phyloP scores from a whole-genome alignment of 2,329 filamentous ascomycete species.

The Diaporthe sp. region DNA sequence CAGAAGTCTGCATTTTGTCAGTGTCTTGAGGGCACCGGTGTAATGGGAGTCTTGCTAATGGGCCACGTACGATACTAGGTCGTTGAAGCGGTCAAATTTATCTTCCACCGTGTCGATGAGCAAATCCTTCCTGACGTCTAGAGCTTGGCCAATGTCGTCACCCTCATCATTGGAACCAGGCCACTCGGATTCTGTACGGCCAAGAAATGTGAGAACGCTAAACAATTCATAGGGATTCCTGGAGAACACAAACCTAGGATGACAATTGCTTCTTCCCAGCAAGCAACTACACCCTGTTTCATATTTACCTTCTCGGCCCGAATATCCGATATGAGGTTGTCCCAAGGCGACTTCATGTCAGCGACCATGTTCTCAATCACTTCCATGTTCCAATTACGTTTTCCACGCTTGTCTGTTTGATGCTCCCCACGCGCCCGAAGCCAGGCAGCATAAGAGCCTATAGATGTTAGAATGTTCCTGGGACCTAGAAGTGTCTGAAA shows the following conservation, averaged over 20 bases:
- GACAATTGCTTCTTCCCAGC: neutral
- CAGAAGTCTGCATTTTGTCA: neutral
- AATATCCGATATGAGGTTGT: neutral
- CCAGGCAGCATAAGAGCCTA: neutral
- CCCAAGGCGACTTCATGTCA: neutral
- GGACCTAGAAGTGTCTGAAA: neutral
- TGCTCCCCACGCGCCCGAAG: neutral
- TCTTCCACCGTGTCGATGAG: neutral
- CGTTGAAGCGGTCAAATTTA: neutral
- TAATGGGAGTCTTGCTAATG: too few species aligned
- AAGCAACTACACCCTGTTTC: neutral
- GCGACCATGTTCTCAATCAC: neutral
- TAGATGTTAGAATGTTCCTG: neutral
- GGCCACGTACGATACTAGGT: neutral
- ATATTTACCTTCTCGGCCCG: neutral
- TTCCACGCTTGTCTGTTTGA: fast-evolving
- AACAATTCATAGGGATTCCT: neutral
- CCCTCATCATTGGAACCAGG: neutral
- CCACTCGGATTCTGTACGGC: neutral
- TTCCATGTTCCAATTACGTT: neutral
- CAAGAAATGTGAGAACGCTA: neutral
- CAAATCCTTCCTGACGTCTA: neutral
- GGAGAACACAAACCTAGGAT: neutral
- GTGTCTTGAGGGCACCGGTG: too few species aligned
- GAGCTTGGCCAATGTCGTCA: neutral